A percentile compares a stretch with the other conserved stretches of the same genome.
Conservation (phyloP, 1,139 yeast species). For the Sporopachydermia cereana region DNA sequence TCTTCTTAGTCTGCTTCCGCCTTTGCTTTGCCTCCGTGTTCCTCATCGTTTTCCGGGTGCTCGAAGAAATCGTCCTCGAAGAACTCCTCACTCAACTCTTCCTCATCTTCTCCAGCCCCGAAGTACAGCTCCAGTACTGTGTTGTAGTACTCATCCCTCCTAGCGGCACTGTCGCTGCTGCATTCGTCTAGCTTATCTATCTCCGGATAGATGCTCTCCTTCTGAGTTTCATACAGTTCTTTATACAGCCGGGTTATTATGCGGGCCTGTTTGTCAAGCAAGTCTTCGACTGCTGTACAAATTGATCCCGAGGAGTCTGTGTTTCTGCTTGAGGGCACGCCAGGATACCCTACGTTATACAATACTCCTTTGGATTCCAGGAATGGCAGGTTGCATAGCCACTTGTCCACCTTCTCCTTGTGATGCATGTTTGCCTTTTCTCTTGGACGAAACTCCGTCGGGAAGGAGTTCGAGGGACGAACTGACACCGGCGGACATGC, state of each 20-base stretch:
- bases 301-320: constrained; percentile 6
- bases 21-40: no score
- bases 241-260: constrained; percentile 36
- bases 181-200: not conserved
- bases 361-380: not conserved
- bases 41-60: not conserved
- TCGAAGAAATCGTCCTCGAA: not conserved
- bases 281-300: constrained; percentile 26
- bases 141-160: not conserved
- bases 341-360: not conserved
- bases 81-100: not conserved
- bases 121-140: not conserved
- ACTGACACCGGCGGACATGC: no score
- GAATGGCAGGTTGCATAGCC: constrained; percentile 47
- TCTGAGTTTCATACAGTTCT: constrained; percentile 24
- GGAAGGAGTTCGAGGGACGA: constrained; percentile 24
- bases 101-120: not conserved
- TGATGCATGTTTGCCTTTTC: constrained; percentile 45
- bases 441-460: constrained; percentile 44
- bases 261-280: constrained; percentile 41
- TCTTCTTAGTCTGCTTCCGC: no score
- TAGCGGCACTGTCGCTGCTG: not conserved
- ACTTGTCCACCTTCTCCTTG: constrained; percentile 46
- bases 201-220: no score
- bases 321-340: not conserved